Base-by-base conservation (phyloP, 2,329 filamentous ascomycete genomes). In the Catunica adiposa region DNA sequence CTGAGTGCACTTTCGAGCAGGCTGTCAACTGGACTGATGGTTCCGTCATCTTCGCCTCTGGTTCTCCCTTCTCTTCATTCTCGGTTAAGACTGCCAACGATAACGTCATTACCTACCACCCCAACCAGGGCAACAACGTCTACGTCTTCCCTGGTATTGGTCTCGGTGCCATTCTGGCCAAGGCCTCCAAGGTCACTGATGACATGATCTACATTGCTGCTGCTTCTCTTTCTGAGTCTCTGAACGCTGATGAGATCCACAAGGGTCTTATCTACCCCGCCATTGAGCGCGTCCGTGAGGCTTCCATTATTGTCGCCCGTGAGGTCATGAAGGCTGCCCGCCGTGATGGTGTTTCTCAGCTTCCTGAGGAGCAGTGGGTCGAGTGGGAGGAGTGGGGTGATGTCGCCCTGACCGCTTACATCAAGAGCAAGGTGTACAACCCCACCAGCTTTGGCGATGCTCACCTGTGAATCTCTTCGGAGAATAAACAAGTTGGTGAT, bases 81-180 rank as follows among this genome's bases (percentile, higher is more conserved):
- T 80, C 77, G 55, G 76, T 79, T 65, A 84, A 83, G 71, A 74
- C 72, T 59, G 66, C 70, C 25, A 78, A 80, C 44, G 73, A 77
- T 59, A 72, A 76, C 55, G 71, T 73, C 53, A 74, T 80, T 61
- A 85, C 80, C 34, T 83, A 88, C 71, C 76, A 85, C 69, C 83
- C 84, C 56, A 87, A 86, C 70, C 84, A 88, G 73, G 89, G 90
- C 61, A 89, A 89, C 77, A 83, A 83, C 64, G 79, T 83, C 73
- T 96, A 96, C 67, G 86, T 98, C 59, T 98, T 98, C 82, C 92
- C 92, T 0, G 92, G 90, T 64, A 85, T 97, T 58, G 92, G 92
- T 57, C 81, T 97, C 29, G 92, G 89, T 59, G 86, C 90, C 61
- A 96, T 97, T 66, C 79, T 97, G 51, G 83, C 84, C 71, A 94